These are phyloP conservation scores for Theobroma grandiflorum DNA, from an alignment of 441 rosid genomes.

Conservation along the genomic window DNA sequence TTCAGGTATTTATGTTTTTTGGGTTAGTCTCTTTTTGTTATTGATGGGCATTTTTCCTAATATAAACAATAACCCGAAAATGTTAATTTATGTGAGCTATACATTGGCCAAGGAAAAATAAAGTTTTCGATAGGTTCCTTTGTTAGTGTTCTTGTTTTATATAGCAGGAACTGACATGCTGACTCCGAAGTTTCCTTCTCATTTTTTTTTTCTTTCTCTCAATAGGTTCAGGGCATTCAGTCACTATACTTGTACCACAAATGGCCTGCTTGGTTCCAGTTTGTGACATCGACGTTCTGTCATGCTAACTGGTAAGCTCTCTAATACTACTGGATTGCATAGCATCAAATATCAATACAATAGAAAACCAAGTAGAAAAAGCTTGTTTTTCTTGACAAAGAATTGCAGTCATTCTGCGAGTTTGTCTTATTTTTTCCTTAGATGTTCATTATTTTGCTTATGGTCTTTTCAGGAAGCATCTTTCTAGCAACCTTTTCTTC, in stretches of 20 bases:
- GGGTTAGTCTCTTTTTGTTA: neutral
- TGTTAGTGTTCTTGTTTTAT: neutral
- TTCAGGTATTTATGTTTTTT: conserved; percentile 58
- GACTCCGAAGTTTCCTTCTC: neutral
- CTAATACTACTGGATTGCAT: neutral
- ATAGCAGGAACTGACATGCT: neutral
- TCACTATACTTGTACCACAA: conserved; percentile 80
- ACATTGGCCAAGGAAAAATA: neutral
- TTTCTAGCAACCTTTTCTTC: conserved; percentile 96
- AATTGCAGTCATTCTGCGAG: neutral
- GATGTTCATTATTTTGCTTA: conserved; percentile 12
- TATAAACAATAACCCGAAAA: neutral
- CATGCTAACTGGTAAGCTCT: conserved; percentile 85
- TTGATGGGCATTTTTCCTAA: neutral
- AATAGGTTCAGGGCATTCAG: conserved; percentile 64
- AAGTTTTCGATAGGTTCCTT: neutral
- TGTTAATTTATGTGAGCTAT: neutral
- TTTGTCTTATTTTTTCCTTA: neutral
- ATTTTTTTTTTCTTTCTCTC: neutral
- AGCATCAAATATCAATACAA: neutral
- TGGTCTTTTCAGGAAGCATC: conserved; percentile 72
- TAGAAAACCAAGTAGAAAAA: neutral
- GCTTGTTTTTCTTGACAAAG: neutral
- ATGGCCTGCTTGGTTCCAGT: conserved; percentile 88
- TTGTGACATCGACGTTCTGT: conserved; percentile 89